Percentiles rank a stretch among this genome's conserved stretches.
Evolutionary conservation across 2,329 filamentous ascomycete genomes (phyloP).

Genomic region (Gyromitra esculenta): DNA sequence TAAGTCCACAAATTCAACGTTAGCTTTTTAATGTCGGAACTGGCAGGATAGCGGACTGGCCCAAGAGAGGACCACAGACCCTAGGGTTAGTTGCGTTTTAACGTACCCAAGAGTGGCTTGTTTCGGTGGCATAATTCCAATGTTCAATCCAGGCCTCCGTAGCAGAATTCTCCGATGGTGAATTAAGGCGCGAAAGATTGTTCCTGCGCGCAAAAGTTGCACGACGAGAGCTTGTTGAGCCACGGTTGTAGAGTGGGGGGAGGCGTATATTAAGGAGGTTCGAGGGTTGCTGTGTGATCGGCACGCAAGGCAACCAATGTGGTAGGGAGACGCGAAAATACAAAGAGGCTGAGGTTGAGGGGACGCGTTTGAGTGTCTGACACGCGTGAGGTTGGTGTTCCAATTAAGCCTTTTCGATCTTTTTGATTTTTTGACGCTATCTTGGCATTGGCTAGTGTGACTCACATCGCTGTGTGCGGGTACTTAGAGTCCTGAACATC

Average conservation of each 20-base stretch:
- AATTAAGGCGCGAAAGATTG: conserved; percentile 2
- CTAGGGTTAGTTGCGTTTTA: conserved; percentile 55
- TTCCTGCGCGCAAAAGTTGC: conserved; percentile 26
- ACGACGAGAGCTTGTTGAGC: conserved; percentile 31
- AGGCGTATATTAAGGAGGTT: not conserved
- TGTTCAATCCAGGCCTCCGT: not conserved
- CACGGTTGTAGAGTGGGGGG: conserved; percentile 23
- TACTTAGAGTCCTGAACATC: too few relatives aligned
- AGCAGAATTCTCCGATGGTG: conserved; percentile 13
- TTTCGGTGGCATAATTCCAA: conserved; percentile 51
- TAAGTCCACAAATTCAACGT: conserved; percentile 33
- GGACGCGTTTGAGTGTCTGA: conserved; percentile 32
- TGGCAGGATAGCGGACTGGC: not conserved
- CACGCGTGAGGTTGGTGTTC: conserved; percentile 19
- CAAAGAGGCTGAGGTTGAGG: conserved; percentile 1
- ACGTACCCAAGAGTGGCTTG: conserved; percentile 58
- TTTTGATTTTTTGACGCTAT: too few relatives aligned
- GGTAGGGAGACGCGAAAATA: conserved; percentile 19
- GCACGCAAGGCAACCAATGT: not conserved
- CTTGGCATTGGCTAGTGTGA: conserved; percentile 18
- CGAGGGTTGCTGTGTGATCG: not conserved
- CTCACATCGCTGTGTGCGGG: not conserved
- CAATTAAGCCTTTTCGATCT: conserved; percentile 12
- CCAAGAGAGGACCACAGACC: conserved; percentile 47
- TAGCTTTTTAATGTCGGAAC: conserved; percentile 4